These are phyloP conservation scores for Russula olivacea DNA, from an alignment of 768 basidiomycete genomes.

Conservation along the genomic window DNA sequence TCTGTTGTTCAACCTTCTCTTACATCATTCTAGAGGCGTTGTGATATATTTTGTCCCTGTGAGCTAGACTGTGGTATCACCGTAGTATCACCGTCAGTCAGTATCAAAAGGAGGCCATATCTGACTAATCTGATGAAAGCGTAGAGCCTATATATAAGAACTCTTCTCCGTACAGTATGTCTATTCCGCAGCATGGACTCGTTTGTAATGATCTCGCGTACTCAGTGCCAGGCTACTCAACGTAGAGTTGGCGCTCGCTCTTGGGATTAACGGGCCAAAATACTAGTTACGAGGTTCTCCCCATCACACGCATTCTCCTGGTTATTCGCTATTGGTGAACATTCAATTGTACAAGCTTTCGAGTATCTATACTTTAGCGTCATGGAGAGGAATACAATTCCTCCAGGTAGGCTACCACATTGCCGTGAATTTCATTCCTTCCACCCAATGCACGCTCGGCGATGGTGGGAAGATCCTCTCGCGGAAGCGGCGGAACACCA, in stretches of 20 bases:
- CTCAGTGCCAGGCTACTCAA: neutral
- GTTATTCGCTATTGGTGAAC: neutral
- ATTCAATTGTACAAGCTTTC: neutral
- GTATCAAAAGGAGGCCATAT: no score
- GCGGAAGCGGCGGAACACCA: conserved; percentile 63
- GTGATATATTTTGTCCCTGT: no score
- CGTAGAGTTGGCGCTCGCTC: neutral
- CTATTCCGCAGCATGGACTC: no score
- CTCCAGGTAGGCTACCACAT: conserved; percentile 47
- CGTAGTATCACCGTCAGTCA: no score
- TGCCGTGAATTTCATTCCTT: conserved; percentile 36
- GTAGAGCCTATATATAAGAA: no score
- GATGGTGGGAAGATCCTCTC: conserved; percentile 46
- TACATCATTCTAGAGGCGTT: no score
- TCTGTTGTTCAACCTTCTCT: no score
- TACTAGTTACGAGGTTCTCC: neutral
- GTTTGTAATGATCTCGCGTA: no score
- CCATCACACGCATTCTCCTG: neutral
- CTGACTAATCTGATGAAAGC: no score
- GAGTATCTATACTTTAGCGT: no score
- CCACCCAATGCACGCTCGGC: conserved; percentile 45
- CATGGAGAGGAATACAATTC: conserved; percentile 34
- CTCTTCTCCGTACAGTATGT: no score
- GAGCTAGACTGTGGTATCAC: no score
- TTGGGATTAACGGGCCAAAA: neutral